These are phyloP conservation scores for Anisodus tanguticus DNA, from an alignment of 257 asterid genomes.

Conservation along the genomic window DNA sequence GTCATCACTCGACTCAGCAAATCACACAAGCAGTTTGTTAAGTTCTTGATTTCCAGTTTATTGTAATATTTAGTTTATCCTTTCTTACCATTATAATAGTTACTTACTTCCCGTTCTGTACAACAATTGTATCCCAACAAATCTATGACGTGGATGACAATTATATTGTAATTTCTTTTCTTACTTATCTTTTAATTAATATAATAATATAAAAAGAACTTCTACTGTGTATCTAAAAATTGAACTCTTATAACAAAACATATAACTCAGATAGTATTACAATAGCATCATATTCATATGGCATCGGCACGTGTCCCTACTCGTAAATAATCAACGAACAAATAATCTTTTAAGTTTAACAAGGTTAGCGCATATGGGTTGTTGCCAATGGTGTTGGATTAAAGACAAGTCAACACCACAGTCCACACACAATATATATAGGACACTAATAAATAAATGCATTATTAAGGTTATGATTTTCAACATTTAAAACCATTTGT, in stretches of 20 bases:
- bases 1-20: too few relatives aligned
- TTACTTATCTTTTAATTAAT: background rate
- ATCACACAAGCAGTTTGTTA: too few relatives aligned
- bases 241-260: too few relatives aligned
- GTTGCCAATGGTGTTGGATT: constrained; percentile 16
- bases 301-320: background rate
- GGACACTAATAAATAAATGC: background rate
- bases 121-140: too few relatives aligned
- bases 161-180: background rate
- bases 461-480: constrained; percentile 9
- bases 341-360: background rate
- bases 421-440: background rate
- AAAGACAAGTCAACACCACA: constrained; percentile 28
- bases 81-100: too few relatives aligned
- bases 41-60: too few relatives aligned
- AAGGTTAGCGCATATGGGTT: background rate
- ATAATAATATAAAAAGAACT: background rate
- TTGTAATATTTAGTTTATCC: too few relatives aligned
- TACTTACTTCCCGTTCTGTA: too few relatives aligned
- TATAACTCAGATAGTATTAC: background rate
- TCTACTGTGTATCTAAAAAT: too few relatives aligned
- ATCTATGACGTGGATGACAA: background rate
- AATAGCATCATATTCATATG: background rate
- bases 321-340: background rate
- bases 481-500: constrained; percentile 12